These are phyloP conservation scores for Candida railenensis DNA, from an alignment of 805 yeast species.

Conservation along the genomic window DNA sequence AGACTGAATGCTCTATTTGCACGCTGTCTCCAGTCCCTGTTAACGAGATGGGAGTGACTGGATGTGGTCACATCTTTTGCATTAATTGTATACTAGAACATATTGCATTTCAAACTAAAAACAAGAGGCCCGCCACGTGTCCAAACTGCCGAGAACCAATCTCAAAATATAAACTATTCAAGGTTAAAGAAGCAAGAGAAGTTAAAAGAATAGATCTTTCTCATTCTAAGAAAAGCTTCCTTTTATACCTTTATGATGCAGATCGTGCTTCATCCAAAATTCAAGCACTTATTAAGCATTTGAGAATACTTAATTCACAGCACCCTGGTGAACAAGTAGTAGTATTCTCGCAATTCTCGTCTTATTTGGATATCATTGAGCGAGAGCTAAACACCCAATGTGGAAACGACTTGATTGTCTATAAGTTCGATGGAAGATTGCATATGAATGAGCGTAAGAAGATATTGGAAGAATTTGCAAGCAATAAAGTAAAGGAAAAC, in stretches of 20 bases:
- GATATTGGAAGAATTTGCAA: slow-evolving; percentile 56
- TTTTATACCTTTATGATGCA: slow-evolving; percentile 45
- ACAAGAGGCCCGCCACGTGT: slow-evolving; percentile 53
- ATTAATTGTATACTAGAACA: slow-evolving; percentile 70
- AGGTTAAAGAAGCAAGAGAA: slow-evolving; percentile 30
- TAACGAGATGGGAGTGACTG: slow-evolving; percentile 57
- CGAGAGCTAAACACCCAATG: slow-evolving; percentile 46
- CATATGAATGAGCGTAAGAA: slow-evolving; percentile 61
- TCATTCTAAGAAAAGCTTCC: slow-evolving; percentile 25
- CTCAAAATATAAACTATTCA: slow-evolving; percentile 48
- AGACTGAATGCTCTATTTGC: slow-evolving; percentile 83
- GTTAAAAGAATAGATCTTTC: slow-evolving; percentile 23
- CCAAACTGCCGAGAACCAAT: slow-evolving; percentile 72
- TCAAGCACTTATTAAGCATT: slow-evolving; percentile 62
- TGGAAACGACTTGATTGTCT: slow-evolving; percentile 49
- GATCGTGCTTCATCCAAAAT: slow-evolving; percentile 68
- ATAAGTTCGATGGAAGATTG: slow-evolving; percentile 83
- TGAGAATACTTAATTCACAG: slow-evolving; percentile 52
- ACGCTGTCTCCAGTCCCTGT: slow-evolving; percentile 61
- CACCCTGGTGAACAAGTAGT: slow-evolving; percentile 72
- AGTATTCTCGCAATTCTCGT: slow-evolving; percentile 88
- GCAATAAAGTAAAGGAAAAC: slow-evolving; percentile 17
- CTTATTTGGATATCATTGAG: slow-evolving; percentile 74
- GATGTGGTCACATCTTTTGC: slow-evolving; percentile 83
- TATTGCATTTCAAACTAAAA: slow-evolving; percentile 61